phyloP scores from a whole-genome alignment of 1,284 basidiomycete genomes.

The Caloboletus inedulis region DNA sequence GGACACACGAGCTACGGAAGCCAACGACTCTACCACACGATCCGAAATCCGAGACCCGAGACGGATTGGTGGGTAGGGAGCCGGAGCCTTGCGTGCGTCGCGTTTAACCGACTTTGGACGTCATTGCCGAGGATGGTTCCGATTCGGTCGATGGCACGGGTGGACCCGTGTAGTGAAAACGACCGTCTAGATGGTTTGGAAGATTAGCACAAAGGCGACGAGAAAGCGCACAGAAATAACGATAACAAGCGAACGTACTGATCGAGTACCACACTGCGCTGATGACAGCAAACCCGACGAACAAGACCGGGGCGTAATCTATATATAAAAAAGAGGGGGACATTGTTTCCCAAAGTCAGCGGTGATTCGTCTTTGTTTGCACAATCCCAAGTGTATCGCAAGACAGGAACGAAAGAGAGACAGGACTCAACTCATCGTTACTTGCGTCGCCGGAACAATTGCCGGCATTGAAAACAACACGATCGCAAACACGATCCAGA shows the following conservation, averaged over 20 bases:
- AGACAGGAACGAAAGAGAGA: no score
- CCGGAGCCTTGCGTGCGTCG: background rate
- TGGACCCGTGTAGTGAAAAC: conserved; percentile 40
- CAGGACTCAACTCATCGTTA: conserved; percentile 42
- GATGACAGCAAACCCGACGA: conserved; percentile 53
- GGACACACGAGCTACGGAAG: no score
- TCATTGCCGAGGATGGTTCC: background rate
- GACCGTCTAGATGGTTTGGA: no score
- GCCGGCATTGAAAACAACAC: conserved; percentile 59
- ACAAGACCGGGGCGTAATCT: conserved; percentile 64
- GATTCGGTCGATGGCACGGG: conserved; percentile 24
- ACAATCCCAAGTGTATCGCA: no score
- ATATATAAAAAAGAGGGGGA: background rate
- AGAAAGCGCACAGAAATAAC: no score
- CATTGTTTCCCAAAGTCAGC: no score
- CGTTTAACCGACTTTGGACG: conserved; percentile 10
- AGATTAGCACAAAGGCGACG: no score
- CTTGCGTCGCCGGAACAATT: conserved; percentile 44
- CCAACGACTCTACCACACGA: background rate
- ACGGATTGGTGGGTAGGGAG: background rate
- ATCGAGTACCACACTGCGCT: conserved; percentile 58
- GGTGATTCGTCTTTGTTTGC: no score
- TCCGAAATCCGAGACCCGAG: background rate
- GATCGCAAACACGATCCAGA: conserved; percentile 50
- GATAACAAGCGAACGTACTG: conserved; percentile 36